Evolutionary conservation across 2,329 filamentous ascomycete species (phyloP), one percentile per base, ranked within the genome.

Genomic region (Colletotrichum lindemuthianum): DNA sequence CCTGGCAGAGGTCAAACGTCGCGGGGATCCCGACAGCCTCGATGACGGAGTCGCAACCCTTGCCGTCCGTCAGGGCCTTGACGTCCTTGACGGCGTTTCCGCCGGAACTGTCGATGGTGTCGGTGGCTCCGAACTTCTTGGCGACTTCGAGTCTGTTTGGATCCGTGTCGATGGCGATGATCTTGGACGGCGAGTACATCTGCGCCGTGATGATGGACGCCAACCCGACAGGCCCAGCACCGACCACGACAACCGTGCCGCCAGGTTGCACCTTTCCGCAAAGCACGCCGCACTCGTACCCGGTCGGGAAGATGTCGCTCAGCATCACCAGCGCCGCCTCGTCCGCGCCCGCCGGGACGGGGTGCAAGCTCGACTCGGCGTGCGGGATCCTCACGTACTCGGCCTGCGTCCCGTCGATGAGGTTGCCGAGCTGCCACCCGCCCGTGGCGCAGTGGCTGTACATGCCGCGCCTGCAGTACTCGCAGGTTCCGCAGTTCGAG

Each of bases 361-460:
- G 84, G 33, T 90, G 74, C 8, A 85, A 84, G 64, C 90, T 90
- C 75, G 89, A 89, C 70, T 90, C 88, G 1, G 88, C 88, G 65
- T 86, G 90, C 0, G 88, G 88, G 2, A 90, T 84, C 2, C 87
- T 81, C 24, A 90, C 77, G 65, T 87, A 90, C 72, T 90, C 71
- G 55, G 71, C 85, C 69, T 87, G 84, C 0, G 82, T 86, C 48
- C 84, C 84, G 67, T 86, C 82, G 16, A 81, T 77, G 0, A 74
- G 76, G 69, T 87, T 82, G 16, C 85, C 85, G 2, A 88, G 74
- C 6, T 81, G 77, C 85, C 85, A 87, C 4, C 85, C 84, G 33
- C 83, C 84, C 11, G 78, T 81, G 8, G 75, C 75, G 71, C 85
- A 88, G 67, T 85, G 83, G 34, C 82, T 82, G 63, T 77, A 76